These are phyloP conservation scores for Diaporthe amygdali DNA, from an alignment of 2,329 filamentous ascomycete genomes.

Conservation along the genomic window DNA sequence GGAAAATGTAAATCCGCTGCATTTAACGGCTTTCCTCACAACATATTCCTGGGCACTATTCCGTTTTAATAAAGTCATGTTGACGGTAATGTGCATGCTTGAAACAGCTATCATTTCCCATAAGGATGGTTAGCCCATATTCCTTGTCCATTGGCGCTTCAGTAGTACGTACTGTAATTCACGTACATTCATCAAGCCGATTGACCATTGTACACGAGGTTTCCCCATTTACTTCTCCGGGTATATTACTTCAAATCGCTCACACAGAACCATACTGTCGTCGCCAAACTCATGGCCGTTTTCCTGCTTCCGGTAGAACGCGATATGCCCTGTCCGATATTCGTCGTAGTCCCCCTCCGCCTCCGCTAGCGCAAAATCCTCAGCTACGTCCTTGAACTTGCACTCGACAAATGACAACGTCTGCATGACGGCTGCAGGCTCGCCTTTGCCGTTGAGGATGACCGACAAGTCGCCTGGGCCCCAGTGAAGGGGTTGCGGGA, in stretches of 20 bases:
- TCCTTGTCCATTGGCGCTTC: no score
- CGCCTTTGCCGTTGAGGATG: slow-evolving; percentile 33
- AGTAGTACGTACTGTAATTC: no score
- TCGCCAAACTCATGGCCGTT: slow-evolving; percentile 30
- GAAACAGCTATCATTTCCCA: no score
- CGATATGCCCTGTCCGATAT: slow-evolving; percentile 32
- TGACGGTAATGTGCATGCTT: no score
- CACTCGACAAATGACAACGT: slow-evolving; percentile 33
- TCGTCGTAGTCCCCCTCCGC: slow-evolving; percentile 35
- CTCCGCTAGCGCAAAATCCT: slow-evolving; percentile 36
- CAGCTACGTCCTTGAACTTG: slow-evolving; percentile 34
- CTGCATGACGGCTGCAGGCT: slow-evolving; percentile 33
- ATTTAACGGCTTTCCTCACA: no score
- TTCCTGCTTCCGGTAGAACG: slow-evolving; percentile 31
- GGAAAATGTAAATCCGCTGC: no score
- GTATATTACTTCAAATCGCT: slow-evolving; percentile 36
- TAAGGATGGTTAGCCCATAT: no score
- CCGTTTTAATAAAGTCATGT: no score
- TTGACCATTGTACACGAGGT: not conserved
- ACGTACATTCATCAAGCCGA: not conserved
- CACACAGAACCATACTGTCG: slow-evolving; percentile 34
- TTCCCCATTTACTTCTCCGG: not conserved
- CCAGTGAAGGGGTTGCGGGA: slow-evolving; percentile 35
- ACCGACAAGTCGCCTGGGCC: slow-evolving; percentile 34
- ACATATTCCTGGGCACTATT: no score